Conservation (phyloP, 768 basidiomycete genomes). For the Russula sp. region DNA sequence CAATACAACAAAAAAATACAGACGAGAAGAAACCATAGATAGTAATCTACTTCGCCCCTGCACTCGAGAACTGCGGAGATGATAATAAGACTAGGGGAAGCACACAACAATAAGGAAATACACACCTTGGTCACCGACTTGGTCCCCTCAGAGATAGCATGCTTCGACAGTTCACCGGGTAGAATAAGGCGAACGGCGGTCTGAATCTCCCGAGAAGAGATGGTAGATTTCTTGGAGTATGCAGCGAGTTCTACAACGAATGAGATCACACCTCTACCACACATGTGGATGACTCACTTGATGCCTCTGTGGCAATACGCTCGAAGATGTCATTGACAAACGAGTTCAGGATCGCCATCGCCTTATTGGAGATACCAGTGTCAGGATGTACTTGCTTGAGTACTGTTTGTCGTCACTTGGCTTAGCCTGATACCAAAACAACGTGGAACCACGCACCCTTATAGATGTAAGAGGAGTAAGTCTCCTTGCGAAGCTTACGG, state of each 20-base stretch:
- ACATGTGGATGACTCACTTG: constrained; percentile 45
- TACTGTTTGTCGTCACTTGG: constrained; percentile 40
- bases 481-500: constrained; percentile 85
- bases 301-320: constrained; percentile 84
- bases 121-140: constrained; percentile 61
- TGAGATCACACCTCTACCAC: not conserved
- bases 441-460: constrained; percentile 50
- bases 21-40: constrained; percentile 10
- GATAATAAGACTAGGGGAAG: not conserved
- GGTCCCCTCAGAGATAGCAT: constrained; percentile 95
- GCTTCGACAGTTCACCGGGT: constrained; percentile 96
- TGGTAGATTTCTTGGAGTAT: constrained; percentile 99
- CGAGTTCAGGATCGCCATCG: constrained; percentile 87
- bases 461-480: constrained; percentile 93
- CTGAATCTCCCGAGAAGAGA: constrained; percentile 97
- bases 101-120: not conserved
- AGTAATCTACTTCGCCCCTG: constrained; percentile 28
- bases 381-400: constrained; percentile 98
- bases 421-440: not conserved
- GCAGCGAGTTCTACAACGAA: constrained; percentile 72
- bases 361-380: constrained; percentile 98
- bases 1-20: constrained; percentile 25
- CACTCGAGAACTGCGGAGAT: constrained; percentile 27
- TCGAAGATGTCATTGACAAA: constrained; percentile 96
- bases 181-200: constrained; percentile 93